Base-by-base conservation (phyloP, 1,139 yeast genomes). In the Saccharomyces hybrid region DNA sequence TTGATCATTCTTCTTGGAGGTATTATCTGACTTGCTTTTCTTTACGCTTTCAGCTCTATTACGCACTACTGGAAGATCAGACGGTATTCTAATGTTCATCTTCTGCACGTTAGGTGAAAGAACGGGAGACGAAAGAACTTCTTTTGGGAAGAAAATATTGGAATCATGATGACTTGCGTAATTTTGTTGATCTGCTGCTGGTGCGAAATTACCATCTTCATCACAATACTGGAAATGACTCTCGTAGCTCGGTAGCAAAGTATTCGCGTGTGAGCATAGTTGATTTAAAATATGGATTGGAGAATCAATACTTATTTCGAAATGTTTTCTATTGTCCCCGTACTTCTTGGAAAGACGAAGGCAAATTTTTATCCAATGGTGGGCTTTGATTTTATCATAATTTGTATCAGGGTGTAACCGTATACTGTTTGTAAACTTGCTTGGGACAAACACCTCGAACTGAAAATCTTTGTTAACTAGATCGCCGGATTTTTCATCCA, bases 311-410 rank as follows among this genome's bases (percentile, higher is more conserved):
- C 64, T 89, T 50, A 93, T 86, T 71, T 93, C 98, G 66, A 86
- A 93, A 68, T 89, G 97, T 68, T 90, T 91, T 42, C 95, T 73
- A 71, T 78, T 83, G 48, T 73, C 79, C 47, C 74, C 73, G 55
- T 83, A 82, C 4, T 75, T 67, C 59, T 79, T 81, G 16, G 96
- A 86, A 27, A 93, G 76, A 52, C 98, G 75, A 52, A 93, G 72
- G 58, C 95, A 85, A 13, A 93, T 80, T 70, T 91, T 93, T 63
- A 93, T 82, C 97, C 98, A 91, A 72, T 93, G 99, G 64, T 88
- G 93, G 6, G 91, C 78, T 70, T 88, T 88, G 60, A 93, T 88
- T 62, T 83, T 82, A 38, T 80, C 81, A 62, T 79, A 84, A 2
- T 89, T 81, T 0, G 97, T 88, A 57, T 67, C 66, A n/a, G 72